phyloP scores from a whole-genome alignment of 768 basidiomycete species.

The Pleurotus sapidus region DNA sequence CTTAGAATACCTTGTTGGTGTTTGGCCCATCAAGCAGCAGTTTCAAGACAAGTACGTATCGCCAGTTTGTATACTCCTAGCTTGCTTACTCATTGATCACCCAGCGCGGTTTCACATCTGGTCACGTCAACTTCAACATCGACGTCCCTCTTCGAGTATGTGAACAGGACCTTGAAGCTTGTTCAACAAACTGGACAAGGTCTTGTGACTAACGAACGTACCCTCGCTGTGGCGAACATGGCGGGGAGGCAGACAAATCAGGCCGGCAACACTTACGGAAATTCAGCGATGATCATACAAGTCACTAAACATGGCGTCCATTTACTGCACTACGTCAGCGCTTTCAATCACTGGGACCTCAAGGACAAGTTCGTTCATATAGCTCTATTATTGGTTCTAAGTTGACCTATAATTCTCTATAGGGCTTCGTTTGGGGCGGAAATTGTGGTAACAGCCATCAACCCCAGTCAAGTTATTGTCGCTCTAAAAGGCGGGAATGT shows the following conservation, averaged over 20 bases:
- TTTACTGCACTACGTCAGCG: constrained; percentile 54
- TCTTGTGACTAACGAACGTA: constrained; percentile 49
- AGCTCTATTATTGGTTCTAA: background rate
- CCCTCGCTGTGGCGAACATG: constrained; percentile 65
- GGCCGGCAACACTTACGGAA: constrained; percentile 27
- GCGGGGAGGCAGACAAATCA: constrained; percentile 28
- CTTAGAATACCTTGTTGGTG: constrained; percentile 47
- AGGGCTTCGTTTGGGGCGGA: constrained; percentile 24
- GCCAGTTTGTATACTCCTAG: background rate
- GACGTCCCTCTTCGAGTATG: constrained; percentile 55
- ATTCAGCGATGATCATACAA: constrained; percentile 66
- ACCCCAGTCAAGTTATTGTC: constrained; percentile 63
- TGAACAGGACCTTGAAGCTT: constrained; percentile 36
- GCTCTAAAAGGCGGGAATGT: constrained; percentile 55
- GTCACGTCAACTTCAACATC: constrained; percentile 58
- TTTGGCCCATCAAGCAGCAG: constrained; percentile 59
- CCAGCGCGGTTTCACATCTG: constrained; percentile 52
- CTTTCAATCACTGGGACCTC: constrained; percentile 30
- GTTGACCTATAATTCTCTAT: background rate
- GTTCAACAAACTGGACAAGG: constrained; percentile 34
- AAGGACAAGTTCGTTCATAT: constrained; percentile 2
- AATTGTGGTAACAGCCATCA: constrained; percentile 69
- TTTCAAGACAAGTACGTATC: constrained; percentile 48
- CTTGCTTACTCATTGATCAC: background rate
- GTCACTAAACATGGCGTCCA: constrained; percentile 58